Evolutionary conservation across 768 basidiomycete species (phyloP), one percentile per base, ranked within the genome.

Genomic region (Lactarius sanguifluus): DNA sequence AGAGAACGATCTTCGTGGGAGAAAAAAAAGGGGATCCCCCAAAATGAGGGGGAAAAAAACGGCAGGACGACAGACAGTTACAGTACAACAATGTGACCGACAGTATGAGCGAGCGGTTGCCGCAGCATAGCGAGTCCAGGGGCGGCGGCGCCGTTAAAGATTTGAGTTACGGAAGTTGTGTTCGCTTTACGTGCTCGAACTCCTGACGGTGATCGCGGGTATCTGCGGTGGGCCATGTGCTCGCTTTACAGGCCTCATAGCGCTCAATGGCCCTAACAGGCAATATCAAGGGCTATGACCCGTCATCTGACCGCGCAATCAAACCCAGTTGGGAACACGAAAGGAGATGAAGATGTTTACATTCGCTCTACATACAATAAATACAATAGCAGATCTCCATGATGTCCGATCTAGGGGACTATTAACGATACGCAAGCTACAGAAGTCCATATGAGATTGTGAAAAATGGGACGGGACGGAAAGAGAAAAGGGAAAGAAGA

Each of bases 291-390:
- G 47, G 41, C 41, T 41, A 7, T 41, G 16, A 41, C 18, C 10
- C 23, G 25, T 52, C 50, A 52, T 28, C 25, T 52, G 50, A 52
- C n/a, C 5, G 50, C 25, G 50, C 50, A 52, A 52, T 52, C 50
- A 50, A 52, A 52, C 50, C 50, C 50, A 10, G 18, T 56, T 16
- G 20, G 54, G 30, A 30, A 56, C 16, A 34, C 18, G 28, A 13
- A 56, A 34, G 32, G 55, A 32, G 54, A 30, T 15, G 30, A 56
- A 47, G 9, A 32, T 1, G 25, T 67, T 67, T 54, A 50, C 43
- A 55, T 55, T 69, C 65, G 13, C 57, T 67, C 60, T 67, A 68
- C 67, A 57, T 66, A 68, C 59, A 68, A 69, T 69, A 69, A 69
- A 69, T 69, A 69, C 61, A 50, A 54, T 58, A 32, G 54, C 40